These are phyloP conservation scores for Leccinum olivaceoglutinosum DNA, from an alignment of 1,284 basidiomycete species.

Conservation along the genomic window DNA sequence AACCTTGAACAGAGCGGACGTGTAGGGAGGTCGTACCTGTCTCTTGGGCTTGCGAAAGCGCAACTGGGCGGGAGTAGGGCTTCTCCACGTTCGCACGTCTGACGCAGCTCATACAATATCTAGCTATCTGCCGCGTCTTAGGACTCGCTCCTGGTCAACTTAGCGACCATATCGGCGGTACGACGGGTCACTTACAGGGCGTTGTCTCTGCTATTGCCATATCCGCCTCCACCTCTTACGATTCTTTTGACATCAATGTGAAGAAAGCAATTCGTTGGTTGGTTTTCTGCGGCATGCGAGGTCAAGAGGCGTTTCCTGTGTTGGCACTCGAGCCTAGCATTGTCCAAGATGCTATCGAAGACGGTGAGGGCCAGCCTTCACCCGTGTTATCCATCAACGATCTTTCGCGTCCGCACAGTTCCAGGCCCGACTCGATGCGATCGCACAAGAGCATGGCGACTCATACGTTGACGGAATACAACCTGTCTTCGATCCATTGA, in stretches of 20 bases:
- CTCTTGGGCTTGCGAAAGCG: constrained; percentile 75
- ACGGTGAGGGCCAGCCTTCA: constrained; percentile 88
- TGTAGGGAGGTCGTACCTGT: constrained; percentile 85
- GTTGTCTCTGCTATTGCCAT: constrained; percentile 86
- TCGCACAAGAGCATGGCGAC: constrained; percentile 88
- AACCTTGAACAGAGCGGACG: constrained; percentile 83
- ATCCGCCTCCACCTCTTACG: constrained; percentile 74
- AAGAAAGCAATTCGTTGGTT: constrained; percentile 86
- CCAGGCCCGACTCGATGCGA: constrained; percentile 85
- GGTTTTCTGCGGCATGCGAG: constrained; percentile 91
- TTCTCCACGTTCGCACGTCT: constrained; percentile 78
- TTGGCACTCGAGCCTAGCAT: constrained; percentile 87
- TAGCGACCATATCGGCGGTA: constrained; percentile 71
- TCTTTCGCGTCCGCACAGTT: constrained; percentile 68
- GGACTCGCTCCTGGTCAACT: constrained; percentile 79
- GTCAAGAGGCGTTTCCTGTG: constrained; percentile 93
- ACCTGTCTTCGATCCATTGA: constrained; percentile 89
- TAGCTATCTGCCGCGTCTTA: constrained; percentile 72
- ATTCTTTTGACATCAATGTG: constrained; percentile 71
- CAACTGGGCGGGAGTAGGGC: constrained; percentile 33
- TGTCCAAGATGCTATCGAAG: constrained; percentile 83
- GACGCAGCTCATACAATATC: constrained; percentile 92
- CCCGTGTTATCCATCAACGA: constrained; percentile 94
- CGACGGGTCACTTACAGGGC: constrained; percentile 96
- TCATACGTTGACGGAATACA: constrained; percentile 92